Evolutionary conservation across 139 green algal genomes (phyloP).

Genomic region (Closterium sp.): DNA sequence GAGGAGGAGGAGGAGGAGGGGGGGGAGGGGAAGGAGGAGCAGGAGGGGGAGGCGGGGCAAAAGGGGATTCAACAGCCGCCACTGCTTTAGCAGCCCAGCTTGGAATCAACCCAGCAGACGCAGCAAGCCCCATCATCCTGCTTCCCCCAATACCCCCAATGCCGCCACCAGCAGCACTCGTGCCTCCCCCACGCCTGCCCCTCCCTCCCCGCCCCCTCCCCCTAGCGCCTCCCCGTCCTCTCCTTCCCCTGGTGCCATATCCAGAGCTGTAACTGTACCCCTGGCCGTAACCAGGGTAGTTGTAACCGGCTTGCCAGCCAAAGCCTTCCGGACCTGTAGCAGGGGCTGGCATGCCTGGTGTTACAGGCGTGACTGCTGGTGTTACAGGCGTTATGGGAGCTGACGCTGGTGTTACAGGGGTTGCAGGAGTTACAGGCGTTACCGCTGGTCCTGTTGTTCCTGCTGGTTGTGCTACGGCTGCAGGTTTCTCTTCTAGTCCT

Average conservation of each 20-base stretch:
- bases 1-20: not conserved
- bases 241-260: not conserved
- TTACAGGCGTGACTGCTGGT: not conserved
- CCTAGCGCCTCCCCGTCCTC: not conserved
- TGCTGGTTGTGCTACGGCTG: too few species aligned
- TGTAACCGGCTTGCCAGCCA: not conserved
- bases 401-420: too few species aligned
- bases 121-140: not conserved
- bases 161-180: not conserved
- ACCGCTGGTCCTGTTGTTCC: not conserved
- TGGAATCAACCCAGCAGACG: not conserved
- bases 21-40: not conserved
- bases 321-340: not conserved
- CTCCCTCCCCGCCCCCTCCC: not conserved
- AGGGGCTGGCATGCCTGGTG: not conserved
- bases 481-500: too few species aligned
- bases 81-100: not conserved
- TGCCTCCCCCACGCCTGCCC: not conserved
- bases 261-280: not conserved
- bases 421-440: too few species aligned
- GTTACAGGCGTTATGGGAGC: too few species aligned
- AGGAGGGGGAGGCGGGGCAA: not conserved
- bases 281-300: not conserved
- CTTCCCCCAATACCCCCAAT: not conserved
- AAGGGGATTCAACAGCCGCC: not conserved